Percentiles rank a stretch among this genome's conserved stretches.
These are phyloP conservation scores for Haplosporangium sp. DNA, from an alignment of 371 early-diverging fungal species.

Conservation along the genomic window DNA sequence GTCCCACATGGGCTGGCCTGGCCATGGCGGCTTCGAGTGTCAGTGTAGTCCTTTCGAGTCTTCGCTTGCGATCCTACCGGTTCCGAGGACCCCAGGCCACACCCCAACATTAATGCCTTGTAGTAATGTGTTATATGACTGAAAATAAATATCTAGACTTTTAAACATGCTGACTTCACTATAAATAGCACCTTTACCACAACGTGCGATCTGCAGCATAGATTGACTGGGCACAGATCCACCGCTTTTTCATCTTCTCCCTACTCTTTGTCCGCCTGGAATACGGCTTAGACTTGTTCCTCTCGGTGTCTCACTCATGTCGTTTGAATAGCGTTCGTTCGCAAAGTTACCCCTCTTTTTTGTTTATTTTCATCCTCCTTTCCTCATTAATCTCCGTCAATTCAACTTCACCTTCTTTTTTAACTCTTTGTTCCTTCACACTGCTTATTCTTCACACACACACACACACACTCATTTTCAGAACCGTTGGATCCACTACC, in stretches of 20 bases:
- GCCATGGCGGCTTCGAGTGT: conserved; percentile 87
- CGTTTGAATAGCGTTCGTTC: too few relatives aligned
- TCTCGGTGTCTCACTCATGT: neutral
- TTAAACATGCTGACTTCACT: too few relatives aligned
- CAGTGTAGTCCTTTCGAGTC: conserved; percentile 78
- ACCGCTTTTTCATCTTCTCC: neutral
- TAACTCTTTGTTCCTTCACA: neutral
- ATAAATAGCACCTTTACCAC: too few relatives aligned
- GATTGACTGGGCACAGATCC: too few relatives aligned
- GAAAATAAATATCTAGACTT: neutral
- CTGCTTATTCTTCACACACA: neutral
- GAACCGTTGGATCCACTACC: too few relatives aligned
- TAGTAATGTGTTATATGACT: neutral
- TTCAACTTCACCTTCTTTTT: neutral
- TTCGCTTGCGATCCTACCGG: conserved; percentile 68
- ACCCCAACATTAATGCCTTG: neutral
- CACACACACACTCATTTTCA: neutral
- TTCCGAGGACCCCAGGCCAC: conserved; percentile 19
- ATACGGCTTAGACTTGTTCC: neutral
- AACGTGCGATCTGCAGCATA: too few relatives aligned
- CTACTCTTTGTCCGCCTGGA: neutral
- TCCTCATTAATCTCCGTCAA: neutral
- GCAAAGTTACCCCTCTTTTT: neutral
- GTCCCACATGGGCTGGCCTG: conserved; percentile 81
- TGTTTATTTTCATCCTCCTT: neutral